Evolutionary conservation across 129 eudicot species (phyloP).

Genomic region (Tanacetum coccineum): DNA sequence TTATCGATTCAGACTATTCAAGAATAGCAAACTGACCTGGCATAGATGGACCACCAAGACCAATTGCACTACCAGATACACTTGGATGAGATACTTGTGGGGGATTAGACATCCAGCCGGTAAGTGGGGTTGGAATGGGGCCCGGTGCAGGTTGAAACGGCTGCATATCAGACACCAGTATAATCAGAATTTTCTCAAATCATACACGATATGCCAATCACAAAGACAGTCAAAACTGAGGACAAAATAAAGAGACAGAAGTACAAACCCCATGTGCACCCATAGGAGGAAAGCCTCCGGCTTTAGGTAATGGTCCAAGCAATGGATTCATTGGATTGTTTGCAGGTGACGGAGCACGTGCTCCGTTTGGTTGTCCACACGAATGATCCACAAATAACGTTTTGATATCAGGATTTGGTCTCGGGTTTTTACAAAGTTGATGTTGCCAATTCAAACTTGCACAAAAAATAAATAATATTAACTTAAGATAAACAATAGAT

Average conservation of each 20-base stretch:
- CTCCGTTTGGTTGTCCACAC: slow-evolving; percentile 91
- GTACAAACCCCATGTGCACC: slow-evolving; percentile 88
- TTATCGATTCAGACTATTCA: background rate
- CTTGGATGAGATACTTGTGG: slow-evolving; percentile 66
- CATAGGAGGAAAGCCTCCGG: slow-evolving; percentile 89
- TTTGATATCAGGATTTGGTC: slow-evolving; percentile 95
- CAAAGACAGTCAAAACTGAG: background rate
- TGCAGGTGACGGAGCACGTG: slow-evolving; percentile 95
- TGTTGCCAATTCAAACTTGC: slow-evolving; percentile 97
- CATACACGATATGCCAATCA: background rate
- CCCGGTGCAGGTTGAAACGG: slow-evolving; percentile 80
- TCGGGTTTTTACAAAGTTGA: slow-evolving; percentile 90
- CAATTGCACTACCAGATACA: slow-evolving; percentile 76
- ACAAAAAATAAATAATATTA: slow-evolving; percentile 7
- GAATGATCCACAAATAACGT: slow-evolving; percentile 91
- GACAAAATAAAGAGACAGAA: background rate
- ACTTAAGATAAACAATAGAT: background rate
- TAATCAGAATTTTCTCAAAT: slow-evolving; percentile 2
- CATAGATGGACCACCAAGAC: slow-evolving; percentile 82
- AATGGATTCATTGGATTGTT: slow-evolving; percentile 82
- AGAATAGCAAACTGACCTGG: slow-evolving; percentile 43
- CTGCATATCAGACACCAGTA: slow-evolving; percentile 32
- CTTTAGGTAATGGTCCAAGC: slow-evolving; percentile 83
- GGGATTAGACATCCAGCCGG: slow-evolving; percentile 99
- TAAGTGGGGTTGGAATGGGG: slow-evolving; percentile 71